Evolutionary conservation across 345 rosid genomes (phyloP), one percentile per base, ranked within the genome.

Genomic region (Rhizophora apiculata): DNA sequence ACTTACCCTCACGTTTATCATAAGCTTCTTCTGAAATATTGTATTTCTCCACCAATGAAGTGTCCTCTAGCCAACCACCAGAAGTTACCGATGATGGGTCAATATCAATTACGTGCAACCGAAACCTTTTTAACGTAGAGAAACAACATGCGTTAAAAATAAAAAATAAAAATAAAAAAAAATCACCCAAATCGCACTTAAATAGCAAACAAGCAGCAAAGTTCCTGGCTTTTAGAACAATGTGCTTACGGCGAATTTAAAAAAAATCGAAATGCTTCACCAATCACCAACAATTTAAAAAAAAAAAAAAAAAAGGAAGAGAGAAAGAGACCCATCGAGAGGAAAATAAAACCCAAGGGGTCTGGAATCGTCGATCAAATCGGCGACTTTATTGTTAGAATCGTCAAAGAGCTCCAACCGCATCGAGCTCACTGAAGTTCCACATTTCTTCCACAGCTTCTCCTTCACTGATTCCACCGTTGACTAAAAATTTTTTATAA

Each of bases 51-150:
- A 94, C 97, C 56, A 88, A 62, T 32, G 98, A 91, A 24, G 96
- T 91, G 74, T 94, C 97, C 74, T 94, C 98, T 29, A 94, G 88
- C 96, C 96, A 91, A 6, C 98, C 95, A 51, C 96, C 96, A 30
- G 93, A 85, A 31, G 98, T 94, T 26, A 91, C 90, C 2, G 97
- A 91, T 15, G 97, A 84, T 8, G 98, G 96, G 26, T 94, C 98
- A 68, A 86, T 84, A 81, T 94, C 98, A 22, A 88, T 77, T 59
- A 93, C 76, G 75, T 91, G 91, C 69, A 94, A 61, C 66, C 92
- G 88, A 72, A 76, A 91, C 87, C 98, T 93, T 58, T 54, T 11
- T 15, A 32, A 10, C 31, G 29, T 59, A 62, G 43, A 58, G 22
- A 32, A 54, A 22, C 53, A 39, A 61, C 20, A 52, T 30, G 31